A percentile compares a stretch with the other conserved stretches of the same genome.
These are phyloP conservation scores for Nosema muscidifuracis DNA, from an alignment of 371 early-diverging fungal genomes.

Conservation along the genomic window DNA sequence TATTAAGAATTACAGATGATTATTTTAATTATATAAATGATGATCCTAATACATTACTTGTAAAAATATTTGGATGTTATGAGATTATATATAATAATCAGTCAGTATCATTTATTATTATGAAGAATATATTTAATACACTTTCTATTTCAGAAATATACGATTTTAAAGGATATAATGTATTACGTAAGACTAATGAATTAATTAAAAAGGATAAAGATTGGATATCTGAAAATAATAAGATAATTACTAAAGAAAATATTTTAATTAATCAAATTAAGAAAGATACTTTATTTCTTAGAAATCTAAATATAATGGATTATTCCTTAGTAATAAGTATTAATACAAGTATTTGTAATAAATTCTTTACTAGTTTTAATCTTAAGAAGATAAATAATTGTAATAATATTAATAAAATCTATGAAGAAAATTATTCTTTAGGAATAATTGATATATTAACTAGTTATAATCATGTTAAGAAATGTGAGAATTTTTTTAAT, in stretches of 20 bases:
- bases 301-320: constrained; percentile 48
- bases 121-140: constrained; percentile 49
- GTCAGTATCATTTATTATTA: constrained; percentile 39
- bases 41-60: constrained; percentile 27
- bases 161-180: constrained; percentile 53
- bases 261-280: constrained; percentile 17
- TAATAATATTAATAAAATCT: not conserved
- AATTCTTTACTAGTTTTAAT: not conserved
- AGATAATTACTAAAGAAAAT: not conserved
- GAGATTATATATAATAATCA: not conserved
- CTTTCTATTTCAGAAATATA: constrained; percentile 15
- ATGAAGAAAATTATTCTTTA: not conserved
- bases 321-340: constrained; percentile 46
- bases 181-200: constrained; percentile 14
- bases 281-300: constrained; percentile 47
- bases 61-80: constrained; percentile 35
- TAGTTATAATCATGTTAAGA: constrained; percentile 30
- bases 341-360: not conserved
- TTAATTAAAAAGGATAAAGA: constrained; percentile 37
- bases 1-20: constrained; percentile 18
- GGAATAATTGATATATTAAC: constrained; percentile 59
- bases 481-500: constrained; percentile 35
- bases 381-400: not conserved
- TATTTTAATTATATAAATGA: constrained; percentile 21
- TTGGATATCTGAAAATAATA: constrained; percentile 25